Evolutionary conservation across 176 grass and related monocot species (phyloP).

Genomic region (Phyllostachys edulis): DNA sequence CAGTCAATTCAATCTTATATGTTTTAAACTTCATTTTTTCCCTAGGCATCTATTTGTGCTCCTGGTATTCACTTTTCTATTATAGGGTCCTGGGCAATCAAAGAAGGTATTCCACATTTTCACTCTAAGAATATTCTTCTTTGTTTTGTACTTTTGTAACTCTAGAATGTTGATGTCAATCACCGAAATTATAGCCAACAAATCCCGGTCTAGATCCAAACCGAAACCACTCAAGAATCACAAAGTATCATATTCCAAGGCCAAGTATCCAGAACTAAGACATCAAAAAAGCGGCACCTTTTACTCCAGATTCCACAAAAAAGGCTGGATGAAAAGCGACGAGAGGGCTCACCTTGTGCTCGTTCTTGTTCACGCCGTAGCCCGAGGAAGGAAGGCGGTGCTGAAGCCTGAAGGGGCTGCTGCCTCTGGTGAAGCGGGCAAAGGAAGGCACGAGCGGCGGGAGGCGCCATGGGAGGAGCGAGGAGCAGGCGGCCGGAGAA

Average conservation of each 20-base stretch:
- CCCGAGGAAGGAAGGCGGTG: too few relatives aligned
- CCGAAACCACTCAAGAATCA: slow-evolving; percentile 3
- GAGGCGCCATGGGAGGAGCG: too few relatives aligned
- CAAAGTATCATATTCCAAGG: slow-evolving; percentile 5
- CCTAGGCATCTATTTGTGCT: not conserved
- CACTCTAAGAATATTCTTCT: not conserved
- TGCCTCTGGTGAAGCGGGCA: too few relatives aligned
- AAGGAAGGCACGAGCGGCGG: too few relatives aligned
- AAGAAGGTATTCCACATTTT: not conserved
- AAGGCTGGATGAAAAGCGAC: not conserved
- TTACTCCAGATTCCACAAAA: slow-evolving; percentile 2
- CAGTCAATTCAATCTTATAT: not conserved
- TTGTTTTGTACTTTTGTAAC: not conserved
- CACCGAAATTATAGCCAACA: not conserved
- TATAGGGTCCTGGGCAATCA: not conserved
- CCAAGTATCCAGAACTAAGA: not conserved
- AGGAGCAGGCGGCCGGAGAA: too few relatives aligned
- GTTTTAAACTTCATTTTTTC: not conserved
- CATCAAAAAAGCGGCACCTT: not conserved
- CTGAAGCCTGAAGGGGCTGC: too few relatives aligned
- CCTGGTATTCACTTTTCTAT: not conserved
- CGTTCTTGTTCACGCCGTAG: slow-evolving; percentile 77
- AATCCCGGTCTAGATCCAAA: too few relatives aligned
- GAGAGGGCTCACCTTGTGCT: slow-evolving; percentile 65
- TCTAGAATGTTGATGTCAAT: slow-evolving; percentile 21